phyloP scores from a whole-genome alignment of 164 flowering plant genomes.

The Echeveria elegans region DNA sequence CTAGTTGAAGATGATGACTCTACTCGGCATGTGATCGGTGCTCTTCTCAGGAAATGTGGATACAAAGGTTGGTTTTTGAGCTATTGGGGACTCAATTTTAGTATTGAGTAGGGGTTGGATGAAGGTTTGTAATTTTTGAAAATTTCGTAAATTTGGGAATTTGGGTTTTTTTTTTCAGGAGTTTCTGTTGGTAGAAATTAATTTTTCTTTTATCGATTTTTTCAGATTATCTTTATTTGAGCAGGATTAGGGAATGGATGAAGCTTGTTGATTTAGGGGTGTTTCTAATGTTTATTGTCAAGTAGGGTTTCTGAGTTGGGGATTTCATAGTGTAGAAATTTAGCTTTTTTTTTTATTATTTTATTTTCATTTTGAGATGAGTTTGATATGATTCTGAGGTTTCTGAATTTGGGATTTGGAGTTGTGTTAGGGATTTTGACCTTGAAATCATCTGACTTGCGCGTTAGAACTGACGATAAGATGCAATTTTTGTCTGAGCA shows the following conservation, averaged over 20 bases:
- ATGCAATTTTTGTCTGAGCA: conserved; percentile 26
- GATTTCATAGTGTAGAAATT: background rate
- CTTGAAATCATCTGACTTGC: background rate
- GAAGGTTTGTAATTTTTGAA: too few relatives aligned
- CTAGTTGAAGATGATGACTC: conserved; percentile 80
- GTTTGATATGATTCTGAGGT: background rate
- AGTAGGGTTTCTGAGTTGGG: too few relatives aligned
- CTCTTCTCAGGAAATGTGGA: conserved; percentile 71
- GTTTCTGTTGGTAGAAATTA: too few relatives aligned
- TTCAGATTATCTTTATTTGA: too few relatives aligned
- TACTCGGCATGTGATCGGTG: conserved; percentile 65
- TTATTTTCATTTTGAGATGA: background rate
- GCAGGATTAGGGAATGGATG: background rate
- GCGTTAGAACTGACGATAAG: background rate
- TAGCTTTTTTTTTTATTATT: background rate
- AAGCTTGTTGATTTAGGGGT: background rate
- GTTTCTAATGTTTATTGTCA: too few relatives aligned
- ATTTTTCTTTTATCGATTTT: too few relatives aligned
- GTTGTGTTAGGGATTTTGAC: background rate
- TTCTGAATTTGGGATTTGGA: background rate
- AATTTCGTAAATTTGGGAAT: too few relatives aligned
- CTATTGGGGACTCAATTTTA: too few relatives aligned
- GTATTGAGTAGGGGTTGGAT: too few relatives aligned
- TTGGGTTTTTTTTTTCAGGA: too few relatives aligned
- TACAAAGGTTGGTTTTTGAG: too few relatives aligned